phyloP scores from a whole-genome alignment of 1,139 yeast species.

The Geotrichum bryndzae region DNA sequence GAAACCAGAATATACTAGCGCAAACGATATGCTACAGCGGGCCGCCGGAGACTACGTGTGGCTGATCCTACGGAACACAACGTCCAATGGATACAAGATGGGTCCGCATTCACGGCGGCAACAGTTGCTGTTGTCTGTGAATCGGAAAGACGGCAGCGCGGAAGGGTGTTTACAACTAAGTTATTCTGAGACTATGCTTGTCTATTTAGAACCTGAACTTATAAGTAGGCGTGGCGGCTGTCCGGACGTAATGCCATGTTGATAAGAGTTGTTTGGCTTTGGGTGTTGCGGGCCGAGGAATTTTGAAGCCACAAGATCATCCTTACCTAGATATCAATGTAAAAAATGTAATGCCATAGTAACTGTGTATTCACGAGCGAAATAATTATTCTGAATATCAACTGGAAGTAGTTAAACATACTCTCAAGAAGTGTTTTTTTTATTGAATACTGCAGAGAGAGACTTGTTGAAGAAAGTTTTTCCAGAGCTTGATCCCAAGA shows the following conservation, averaged over 20 bases:
- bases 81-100: not conserved
- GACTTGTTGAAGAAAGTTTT: no score
- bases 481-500: no score
- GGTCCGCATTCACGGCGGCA: not conserved
- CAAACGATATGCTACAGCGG: slow-evolving; percentile 4
- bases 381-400: no score
- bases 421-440: no score
- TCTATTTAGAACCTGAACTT: slow-evolving; percentile 1
- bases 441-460: no score
- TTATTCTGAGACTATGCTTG: not conserved
- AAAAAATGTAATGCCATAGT: not conserved
- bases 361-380: not conserved
- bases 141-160: slow-evolving; percentile 7
- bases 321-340: not conserved
- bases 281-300: not conserved
- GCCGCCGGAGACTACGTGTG: slow-evolving; percentile 11
- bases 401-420: no score
- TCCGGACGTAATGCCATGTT: slow-evolving; percentile 7
- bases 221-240: slow-evolving; percentile 6
- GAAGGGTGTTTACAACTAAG: slow-evolving; percentile 10
- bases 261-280: not conserved
- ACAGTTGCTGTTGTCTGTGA: slow-evolving; percentile 9
- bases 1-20: slow-evolving; percentile 2
- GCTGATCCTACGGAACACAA: slow-evolving; percentile 5
- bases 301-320: not conserved